Evolutionary conservation across 306 rosid species (phyloP), one percentile per base, ranked within the genome.

Genomic region (Alnus glutinosa): DNA sequence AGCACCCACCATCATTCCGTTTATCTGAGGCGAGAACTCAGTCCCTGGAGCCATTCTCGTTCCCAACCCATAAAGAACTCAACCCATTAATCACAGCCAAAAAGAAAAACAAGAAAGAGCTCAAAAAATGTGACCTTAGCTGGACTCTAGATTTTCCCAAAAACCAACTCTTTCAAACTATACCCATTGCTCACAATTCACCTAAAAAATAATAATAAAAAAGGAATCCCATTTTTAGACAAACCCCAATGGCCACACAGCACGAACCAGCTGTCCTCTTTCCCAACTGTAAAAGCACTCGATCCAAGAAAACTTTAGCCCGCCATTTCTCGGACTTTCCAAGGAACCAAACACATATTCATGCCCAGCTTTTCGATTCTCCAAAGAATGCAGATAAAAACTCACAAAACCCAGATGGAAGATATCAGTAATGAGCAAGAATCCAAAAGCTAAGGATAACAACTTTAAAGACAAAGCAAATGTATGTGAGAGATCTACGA

Each of bases 1-100:
- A 62, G 71, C 84, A 78, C 55, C 77, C 88, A 61, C 47, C 74
- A 72, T 61, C 76, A 82, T 84, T 52, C 55, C 55, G 66, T 79
- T 48, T 62, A 54, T 48, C 12, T 68, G 64, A 77, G 84, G 77
- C 34, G 83, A 74, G 63, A 77, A 77, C 80, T 78, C 85, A 77
- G 78, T 75, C 44, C 86, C 84, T 51, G 77, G 75, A 55, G 88
- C 83, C 89, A 87, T 85, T 34, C 74, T 83, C 79, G 68, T 77
- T 78, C 76, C 88, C 77, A 85, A 75, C 77, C 81, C 77, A 76
- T 78, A 64, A 79, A 81, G 34, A 14, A 3, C 42, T 7, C 66
- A 58, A 37, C 16, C 71, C 66, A 79, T 82, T 67, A 73, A 55
- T 64, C 68, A 61, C 47, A 81, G 70, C 51, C 72, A 37, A 75